Base-by-base conservation (phyloP, 805 yeast genomes). In the Scheffersomyces lignosus region DNA sequence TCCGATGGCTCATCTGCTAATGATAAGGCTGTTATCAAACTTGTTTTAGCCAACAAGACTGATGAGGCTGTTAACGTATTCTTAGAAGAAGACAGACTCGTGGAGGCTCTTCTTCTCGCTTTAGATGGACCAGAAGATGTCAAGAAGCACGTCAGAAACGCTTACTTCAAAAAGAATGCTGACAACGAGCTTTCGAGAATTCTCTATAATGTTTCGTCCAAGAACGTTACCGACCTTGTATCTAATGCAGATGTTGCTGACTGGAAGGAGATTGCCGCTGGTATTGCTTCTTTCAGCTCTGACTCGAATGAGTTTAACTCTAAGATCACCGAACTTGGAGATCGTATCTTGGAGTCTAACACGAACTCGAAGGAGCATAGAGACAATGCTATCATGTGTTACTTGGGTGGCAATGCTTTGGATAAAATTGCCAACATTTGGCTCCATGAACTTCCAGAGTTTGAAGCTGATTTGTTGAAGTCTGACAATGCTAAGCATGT, bases 21-120 rank as follows among this genome's bases (percentile, higher is more conserved):
- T 4, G 78, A 79, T 27, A 69, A 64, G 35, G 54, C 62, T 10
- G 62, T 84, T 27, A 51, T 62, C 31, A 56, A 57, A 37, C 54
- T 61, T 15, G 58, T 91, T 31, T 71, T 91, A 33, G 57, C 61
- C 12, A 88, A 89, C 41, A 74, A 87, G 34, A 62, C 75, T 33
- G 75, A 75, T 12, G 68, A 73, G 17, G 96, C 97, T 1, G 80
- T 87, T 9, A 75, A 81, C 23, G 53, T 71, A 17, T 80, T 91
- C 45, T 64, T 93, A 41, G 70, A 78, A 30, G 74, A 77, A 24
- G 83, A 77, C 34, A 74, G 76, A 41, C 61, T 88, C 15, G 60
- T 77, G 15, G 98, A 93, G 57, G 96, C 98, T 3, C 73, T 90
- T 48, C 67, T 90, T 18, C 72, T 93, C 42, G 87, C 98, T 0